Base-by-base conservation (phyloP, 2,329 filamentous ascomycete genomes). In the Teratosphaeriaceae sp. region DNA sequence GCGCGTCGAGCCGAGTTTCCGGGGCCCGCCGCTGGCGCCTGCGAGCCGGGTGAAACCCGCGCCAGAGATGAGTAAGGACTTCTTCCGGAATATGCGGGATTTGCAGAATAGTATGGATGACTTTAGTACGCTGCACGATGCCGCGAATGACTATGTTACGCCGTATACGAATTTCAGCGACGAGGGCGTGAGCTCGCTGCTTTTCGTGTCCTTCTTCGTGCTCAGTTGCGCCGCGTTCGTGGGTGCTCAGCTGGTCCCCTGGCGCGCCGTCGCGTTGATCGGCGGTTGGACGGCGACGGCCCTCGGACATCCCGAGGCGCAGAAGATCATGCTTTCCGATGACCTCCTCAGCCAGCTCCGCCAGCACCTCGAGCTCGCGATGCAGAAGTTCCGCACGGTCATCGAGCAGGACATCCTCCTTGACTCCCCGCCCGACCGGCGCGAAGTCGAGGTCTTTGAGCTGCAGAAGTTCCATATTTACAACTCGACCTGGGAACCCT, bases 41-140 rank as follows among this genome's bases (percentile, higher is more conserved):
- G 82, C 92, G 1, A 77, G 77, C 23, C 90, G 86, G 2, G 87
- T 96, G 49, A 88, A 86, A 60, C 92, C 90, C 1, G 88, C 86
- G 12, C 88, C 89, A 55, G 92, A 97, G 63, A 82, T 95, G 29
- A 92, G 85, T 59, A 87, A 88, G 59, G 92, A 97, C 64, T 98
- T 98, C 71, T 94, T 96, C 69, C 83, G 85, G 54, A 98, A 98
- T 63, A 94, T 97, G 85, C 82, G 92, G 45, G 89, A 97, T 63
- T 73, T 98, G 31, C 92, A 98, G 65, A 98, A 98, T 65, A 76
- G 77, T 67, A 98, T 98, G 92, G 90, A 94, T 50, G 90, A 97
- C 66, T 97, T 96, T 67, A 85, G 82, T 46, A 75, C 80, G 38
- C 71, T 80, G 3, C 89, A 98, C 67, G 92, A 98, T 67, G 74